Evolutionary conservation across 2,329 filamentous ascomycete genomes (phyloP).

Genomic region (Trichoderma atrobrunneum): DNA sequence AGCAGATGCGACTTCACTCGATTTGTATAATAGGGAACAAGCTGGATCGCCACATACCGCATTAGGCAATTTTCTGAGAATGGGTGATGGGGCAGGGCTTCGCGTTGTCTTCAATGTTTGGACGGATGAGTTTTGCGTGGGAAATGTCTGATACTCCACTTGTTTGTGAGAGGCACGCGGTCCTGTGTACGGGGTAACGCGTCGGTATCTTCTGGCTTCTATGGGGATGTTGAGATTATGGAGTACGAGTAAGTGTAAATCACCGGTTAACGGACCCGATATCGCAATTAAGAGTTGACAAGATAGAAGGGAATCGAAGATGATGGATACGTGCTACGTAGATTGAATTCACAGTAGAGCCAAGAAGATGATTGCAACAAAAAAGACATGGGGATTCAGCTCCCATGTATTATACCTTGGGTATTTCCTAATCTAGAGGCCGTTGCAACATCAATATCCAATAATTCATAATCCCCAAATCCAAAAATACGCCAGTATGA

Average conservation of each 20-base stretch:
- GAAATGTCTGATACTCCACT: not conserved
- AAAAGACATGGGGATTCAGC: not conserved
- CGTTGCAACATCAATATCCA: not conserved
- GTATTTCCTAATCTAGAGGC: not conserved
- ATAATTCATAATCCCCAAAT: not conserved
- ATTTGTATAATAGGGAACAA: not conserved
- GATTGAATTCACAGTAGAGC: not conserved
- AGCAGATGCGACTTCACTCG: not conserved
- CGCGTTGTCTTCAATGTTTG: not conserved
- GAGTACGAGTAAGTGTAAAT: not conserved
- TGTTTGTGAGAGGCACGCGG: not conserved
- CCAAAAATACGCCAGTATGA: not conserved
- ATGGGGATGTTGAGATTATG: not conserved
- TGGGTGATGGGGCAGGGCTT: not conserved
- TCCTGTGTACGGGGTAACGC: not conserved
- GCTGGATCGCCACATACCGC: not conserved
- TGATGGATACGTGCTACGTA: not conserved
- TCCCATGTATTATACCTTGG: not conserved
- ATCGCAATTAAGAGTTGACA: not conserved
- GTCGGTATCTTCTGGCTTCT: not conserved
- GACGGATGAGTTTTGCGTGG: not conserved
- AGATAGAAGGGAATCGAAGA: not conserved
- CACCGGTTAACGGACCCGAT: not conserved
- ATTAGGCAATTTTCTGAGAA: constrained; percentile 8
- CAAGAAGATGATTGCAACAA: not conserved